phyloP scores from a whole-genome alignment of 306 rosid species.

The Acacia confusa region DNA sequence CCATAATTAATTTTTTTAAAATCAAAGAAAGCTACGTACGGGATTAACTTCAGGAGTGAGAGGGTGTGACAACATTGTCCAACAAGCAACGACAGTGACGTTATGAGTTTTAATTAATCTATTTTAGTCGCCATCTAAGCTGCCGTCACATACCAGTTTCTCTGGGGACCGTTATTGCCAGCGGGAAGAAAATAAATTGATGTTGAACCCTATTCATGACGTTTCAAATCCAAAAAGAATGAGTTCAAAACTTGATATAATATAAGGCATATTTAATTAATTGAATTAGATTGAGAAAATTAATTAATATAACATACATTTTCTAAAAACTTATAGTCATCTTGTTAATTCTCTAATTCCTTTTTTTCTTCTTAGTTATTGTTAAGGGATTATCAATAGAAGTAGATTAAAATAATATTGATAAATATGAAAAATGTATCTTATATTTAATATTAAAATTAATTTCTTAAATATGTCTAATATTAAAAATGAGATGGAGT shows the following conservation, averaged over 20 bases:
- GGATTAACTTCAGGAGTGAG: not conserved
- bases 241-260: not conserved
- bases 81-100: not conserved
- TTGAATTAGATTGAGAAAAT: too few species aligned
- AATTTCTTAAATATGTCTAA: too few species aligned
- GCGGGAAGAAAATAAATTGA: not conserved
- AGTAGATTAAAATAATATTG: too few species aligned
- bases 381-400: fast-evolving
- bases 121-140: not conserved
- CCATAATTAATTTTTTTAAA: too few species aligned
- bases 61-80: not conserved
- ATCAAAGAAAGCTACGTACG: not conserved
- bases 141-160: not conserved
- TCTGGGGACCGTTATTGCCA: not conserved
- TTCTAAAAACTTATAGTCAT: too few species aligned
- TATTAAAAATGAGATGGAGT: too few species aligned
- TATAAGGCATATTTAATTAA: too few species aligned
- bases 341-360: too few species aligned
- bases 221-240: not conserved
- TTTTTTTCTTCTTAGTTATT: too few species aligned
- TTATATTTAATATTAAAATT: too few species aligned
- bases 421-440: too few species aligned
- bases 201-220: not conserved
- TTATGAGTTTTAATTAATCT: not conserved
- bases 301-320: too few species aligned